phyloP scores from a whole-genome alignment of 2,329 filamentous ascomycete species.

The Penicillium sclerotigenum region DNA sequence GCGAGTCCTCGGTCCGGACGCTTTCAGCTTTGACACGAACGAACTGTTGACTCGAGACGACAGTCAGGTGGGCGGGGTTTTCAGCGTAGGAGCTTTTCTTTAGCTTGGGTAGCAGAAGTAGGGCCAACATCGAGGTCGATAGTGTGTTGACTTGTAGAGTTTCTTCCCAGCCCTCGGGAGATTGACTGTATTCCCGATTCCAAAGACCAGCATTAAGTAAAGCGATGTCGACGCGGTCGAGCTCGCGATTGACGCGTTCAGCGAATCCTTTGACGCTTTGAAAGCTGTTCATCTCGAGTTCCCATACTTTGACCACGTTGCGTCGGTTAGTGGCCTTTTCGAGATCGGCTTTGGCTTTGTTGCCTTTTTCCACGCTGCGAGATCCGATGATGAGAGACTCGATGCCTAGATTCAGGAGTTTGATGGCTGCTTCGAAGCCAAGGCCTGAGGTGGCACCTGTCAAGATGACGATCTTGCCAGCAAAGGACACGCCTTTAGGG shows the following conservation, averaged over 20 bases:
- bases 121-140: constrained; percentile 53
- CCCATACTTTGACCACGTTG: constrained; percentile 43
- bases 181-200: constrained; percentile 36
- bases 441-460: constrained; percentile 53
- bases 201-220: constrained; percentile 48
- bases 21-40: constrained; percentile 32
- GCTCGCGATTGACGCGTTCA: constrained; percentile 33
- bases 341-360: constrained; percentile 42
- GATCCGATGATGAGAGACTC: constrained; percentile 48
- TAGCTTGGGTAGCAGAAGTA: constrained; percentile 52
- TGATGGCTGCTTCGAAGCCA: constrained; percentile 50
- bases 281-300: constrained; percentile 49
- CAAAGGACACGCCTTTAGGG: constrained; percentile 39
- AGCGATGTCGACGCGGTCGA: constrained; percentile 45
- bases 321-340: constrained; percentile 29
- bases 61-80: constrained; percentile 41
- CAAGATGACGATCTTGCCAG: constrained; percentile 48
- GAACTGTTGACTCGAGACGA: constrained; percentile 46
- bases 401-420: constrained; percentile 45
- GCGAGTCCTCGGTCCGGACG: constrained; percentile 28
- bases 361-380: constrained; percentile 44
- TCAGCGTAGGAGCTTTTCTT: constrained; percentile 31
- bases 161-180: constrained; percentile 49
- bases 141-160: constrained; percentile 58
- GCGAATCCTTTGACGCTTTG: constrained; percentile 46